Conservation (phyloP, 225 moss, liverwort and hornwort genomes). For the Bryoerythrophyllum caledonicum region DNA sequence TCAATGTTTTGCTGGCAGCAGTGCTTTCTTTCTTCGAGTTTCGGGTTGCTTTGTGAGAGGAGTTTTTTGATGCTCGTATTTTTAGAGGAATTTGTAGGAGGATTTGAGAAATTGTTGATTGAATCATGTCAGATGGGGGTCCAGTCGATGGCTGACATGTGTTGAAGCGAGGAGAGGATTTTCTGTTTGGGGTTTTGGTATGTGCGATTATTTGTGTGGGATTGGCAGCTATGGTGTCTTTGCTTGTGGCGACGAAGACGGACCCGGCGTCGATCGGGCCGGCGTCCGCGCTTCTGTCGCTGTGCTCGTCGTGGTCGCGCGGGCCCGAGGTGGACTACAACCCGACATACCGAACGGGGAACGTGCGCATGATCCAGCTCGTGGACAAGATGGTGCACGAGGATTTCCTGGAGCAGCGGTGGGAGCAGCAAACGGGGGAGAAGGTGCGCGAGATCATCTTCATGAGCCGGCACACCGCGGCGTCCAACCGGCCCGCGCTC, state of each 20-base stretch:
- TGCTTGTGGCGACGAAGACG: constrained; percentile 77
- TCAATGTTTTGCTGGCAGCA: not conserved
- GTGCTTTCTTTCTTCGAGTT: not conserved
- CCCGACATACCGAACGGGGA: constrained; percentile 59
- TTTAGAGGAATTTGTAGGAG: not conserved
- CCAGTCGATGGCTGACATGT: not conserved
- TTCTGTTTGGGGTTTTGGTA: too few species aligned
- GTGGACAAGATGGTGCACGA: constrained; percentile 56
- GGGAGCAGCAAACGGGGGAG: constrained; percentile 87
- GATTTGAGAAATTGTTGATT: not conserved
- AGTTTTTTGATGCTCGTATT: not conserved
- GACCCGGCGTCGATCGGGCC: constrained; percentile 91
- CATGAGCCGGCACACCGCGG: constrained; percentile 86
- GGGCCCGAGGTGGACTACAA: constrained; percentile 62
- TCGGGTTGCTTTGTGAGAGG: not conserved
- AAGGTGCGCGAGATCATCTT: constrained; percentile 79
- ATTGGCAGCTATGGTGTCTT: constrained; percentile 68
- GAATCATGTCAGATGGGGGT: not conserved
- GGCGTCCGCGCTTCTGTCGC: constrained; percentile 73
- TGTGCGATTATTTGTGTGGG: not conserved
- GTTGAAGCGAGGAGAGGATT: not conserved
- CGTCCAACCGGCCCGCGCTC: constrained; percentile 87
- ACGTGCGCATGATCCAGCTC: constrained; percentile 73
- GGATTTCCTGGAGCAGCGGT: constrained; percentile 78
- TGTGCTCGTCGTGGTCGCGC: constrained; percentile 62